Base-by-base conservation (phyloP, 345 rosid species). In the Arabidopsis arenosa region DNA sequence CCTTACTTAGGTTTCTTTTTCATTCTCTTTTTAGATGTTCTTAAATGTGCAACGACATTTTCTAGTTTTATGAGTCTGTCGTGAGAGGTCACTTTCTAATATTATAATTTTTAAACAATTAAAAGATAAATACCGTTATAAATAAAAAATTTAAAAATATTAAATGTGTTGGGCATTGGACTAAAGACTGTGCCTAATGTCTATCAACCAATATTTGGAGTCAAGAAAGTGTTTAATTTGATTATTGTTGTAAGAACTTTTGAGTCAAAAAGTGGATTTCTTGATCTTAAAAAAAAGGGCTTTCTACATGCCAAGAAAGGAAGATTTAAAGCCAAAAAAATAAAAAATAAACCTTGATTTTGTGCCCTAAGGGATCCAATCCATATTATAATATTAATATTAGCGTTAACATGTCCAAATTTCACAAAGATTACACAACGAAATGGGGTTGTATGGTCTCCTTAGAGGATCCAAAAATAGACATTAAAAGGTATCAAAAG, bases 261-360 rank as follows among this genome's bases (percentile, higher is more conserved):
- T 47, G 51, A 58, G 87, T 84, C 87, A 89, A 84, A 87, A 83
- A 69, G 61, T 26, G 54, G 48, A 49, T 36, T 80, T 84, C 53
- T 68, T 73, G 41, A 71, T 70, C 53, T 55, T 53, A 52, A 66
- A 66, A 75, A 18, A 75, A 68, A 67, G 9, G 37, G 26, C 7
- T 43, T 67, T 55, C n/a, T 53, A 51, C 85, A 84, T 82, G 81
- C 90, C 83, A 72, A 79, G 80, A 84, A 82, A 82, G 86, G 78
- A 81, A 66, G 80, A 65, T 69, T 35, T 33, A 78, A 62, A 32
- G 48, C 44, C 60, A 36, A 48, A 47, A 7, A 45, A 26, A 14
- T 28, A 28, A 17, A 37, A 17, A 5, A 15, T 73, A 71, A 78
- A 28, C 43, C 53, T 48, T 66, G 52, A 26, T 66, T 10, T 36